Conservation (phyloP, 2,329 filamentous ascomycete species). For the Colletotrichum paranaense region DNA sequence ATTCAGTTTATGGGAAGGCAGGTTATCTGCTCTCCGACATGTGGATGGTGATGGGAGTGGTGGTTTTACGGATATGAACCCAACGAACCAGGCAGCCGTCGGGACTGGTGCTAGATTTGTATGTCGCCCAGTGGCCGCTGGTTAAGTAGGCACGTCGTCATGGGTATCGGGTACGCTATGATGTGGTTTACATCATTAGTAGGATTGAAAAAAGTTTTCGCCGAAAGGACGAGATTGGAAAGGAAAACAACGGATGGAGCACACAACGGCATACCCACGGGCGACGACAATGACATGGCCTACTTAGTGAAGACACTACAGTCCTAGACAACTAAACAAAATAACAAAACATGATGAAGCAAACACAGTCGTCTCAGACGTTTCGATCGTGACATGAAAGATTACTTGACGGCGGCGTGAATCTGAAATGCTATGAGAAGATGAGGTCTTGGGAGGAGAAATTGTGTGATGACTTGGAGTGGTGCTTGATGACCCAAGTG, state of each 20-base stretch:
- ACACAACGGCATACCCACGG: neutral
- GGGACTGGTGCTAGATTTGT: conserved; percentile 19
- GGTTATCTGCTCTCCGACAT: neutral
- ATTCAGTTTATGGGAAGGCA: neutral
- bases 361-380: too few relatives aligned
- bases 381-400: too few relatives aligned
- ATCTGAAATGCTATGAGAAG: too few relatives aligned
- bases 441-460: too few relatives aligned
- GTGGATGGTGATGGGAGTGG: conserved; percentile 19
- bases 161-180: neutral
- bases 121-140: neutral
- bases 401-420: too few relatives aligned
- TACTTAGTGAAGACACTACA: neutral
- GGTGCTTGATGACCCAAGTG: too few relatives aligned
- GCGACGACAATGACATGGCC: conserved; percentile 2
- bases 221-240: conserved; percentile 18
- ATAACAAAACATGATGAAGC: conserved; percentile 20
- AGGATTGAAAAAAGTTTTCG: neutral
- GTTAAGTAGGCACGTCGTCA: neutral
- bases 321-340: conserved; percentile 30
- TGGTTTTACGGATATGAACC: conserved; percentile 10
- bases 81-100: conserved; percentile 7
- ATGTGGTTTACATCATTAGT: neutral
- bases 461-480: too few relatives aligned
- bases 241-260: conserved; percentile 14